A percentile compares a stretch with the other conserved stretches of the same genome.
These are phyloP conservation scores for Botrytis squamosa DNA, from an alignment of 2,329 filamentous ascomycete genomes.

Conservation along the genomic window DNA sequence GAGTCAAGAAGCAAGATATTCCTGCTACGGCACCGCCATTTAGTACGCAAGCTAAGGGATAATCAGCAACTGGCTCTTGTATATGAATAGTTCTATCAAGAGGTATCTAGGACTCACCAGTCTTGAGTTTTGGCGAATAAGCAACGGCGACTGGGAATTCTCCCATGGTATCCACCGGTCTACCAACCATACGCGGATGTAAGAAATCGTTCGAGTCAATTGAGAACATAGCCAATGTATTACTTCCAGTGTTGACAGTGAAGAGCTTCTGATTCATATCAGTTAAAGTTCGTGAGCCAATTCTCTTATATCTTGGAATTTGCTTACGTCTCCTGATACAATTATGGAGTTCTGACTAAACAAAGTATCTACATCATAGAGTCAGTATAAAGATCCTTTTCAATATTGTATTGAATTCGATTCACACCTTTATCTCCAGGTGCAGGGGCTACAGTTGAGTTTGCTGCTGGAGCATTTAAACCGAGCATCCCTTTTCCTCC, in stretches of 20 bases:
- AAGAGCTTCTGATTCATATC: slow-evolving; percentile 48
- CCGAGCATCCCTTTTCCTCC: slow-evolving; percentile 47
- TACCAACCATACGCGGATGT: slow-evolving; percentile 46
- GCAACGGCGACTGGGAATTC: slow-evolving; percentile 54
- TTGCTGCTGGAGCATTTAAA: slow-evolving; percentile 37
- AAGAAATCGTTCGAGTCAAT: slow-evolving; percentile 46
- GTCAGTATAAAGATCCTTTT: background rate
- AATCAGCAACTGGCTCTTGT: background rate
- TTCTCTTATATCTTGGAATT: background rate
- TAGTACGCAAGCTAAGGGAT: slow-evolving; percentile 45
- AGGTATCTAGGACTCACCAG: slow-evolving; percentile 29
- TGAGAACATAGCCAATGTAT: slow-evolving; percentile 50
- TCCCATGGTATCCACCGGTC: slow-evolving; percentile 46
- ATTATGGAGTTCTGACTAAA: slow-evolving; percentile 51
- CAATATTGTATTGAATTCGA: background rate
- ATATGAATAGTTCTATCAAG: background rate
- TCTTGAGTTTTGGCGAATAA: slow-evolving; percentile 44
- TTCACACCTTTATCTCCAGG: background rate
- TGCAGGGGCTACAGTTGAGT: background rate
- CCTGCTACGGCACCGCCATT: slow-evolving; percentile 46
- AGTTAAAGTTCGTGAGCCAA: background rate
- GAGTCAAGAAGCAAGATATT: slow-evolving; percentile 46
- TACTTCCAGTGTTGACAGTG: slow-evolving; percentile 54
- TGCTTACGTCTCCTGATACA: slow-evolving; percentile 41
- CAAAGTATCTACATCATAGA: slow-evolving; percentile 46